These are phyloP conservation scores for Coniella lustricola DNA, from an alignment of 2,329 filamentous ascomycete species.

Conservation along the genomic window DNA sequence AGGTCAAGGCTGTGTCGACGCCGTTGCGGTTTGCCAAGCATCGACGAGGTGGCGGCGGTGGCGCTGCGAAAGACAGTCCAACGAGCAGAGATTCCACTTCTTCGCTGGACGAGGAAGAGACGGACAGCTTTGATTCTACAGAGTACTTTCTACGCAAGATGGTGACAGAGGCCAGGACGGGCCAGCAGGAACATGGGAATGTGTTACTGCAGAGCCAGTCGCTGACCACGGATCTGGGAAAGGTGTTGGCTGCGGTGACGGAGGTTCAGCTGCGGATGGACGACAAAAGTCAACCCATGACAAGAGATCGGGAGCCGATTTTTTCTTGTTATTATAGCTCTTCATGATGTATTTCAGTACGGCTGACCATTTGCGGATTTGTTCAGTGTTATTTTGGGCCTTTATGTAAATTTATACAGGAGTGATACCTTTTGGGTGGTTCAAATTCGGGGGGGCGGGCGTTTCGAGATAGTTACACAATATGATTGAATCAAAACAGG, in stretches of 20 bases:
- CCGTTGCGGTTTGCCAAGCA: slow-evolving; percentile 34
- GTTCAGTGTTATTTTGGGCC: too few species aligned
- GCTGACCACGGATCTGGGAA: neutral
- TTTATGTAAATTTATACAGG: too few species aligned
- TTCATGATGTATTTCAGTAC: neutral
- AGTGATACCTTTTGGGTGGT: too few species aligned
- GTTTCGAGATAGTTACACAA: too few species aligned
- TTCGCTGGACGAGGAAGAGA: neutral
- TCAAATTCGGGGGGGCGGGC: too few species aligned
- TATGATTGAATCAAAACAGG: too few species aligned
- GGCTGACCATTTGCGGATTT: too few species aligned
- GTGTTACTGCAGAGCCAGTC: too few species aligned
- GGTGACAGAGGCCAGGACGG: neutral
- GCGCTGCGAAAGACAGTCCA: too few species aligned
- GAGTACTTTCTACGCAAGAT: slow-evolving; percentile 18
- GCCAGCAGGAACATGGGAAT: neutral
- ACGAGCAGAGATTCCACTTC: too few species aligned
- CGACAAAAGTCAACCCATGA: neutral
- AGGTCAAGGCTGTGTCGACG: slow-evolving; percentile 29
- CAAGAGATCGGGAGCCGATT: slow-evolving; percentile 4
- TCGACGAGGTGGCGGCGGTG: slow-evolving; percentile 20
- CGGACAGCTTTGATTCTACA: slow-evolving; percentile 27
- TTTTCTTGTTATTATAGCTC: slow-evolving; percentile 13
- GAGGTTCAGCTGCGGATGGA: too few species aligned
- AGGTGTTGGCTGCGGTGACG: neutral